Conservation (phyloP, 2,329 filamentous ascomycete genomes). For the Aquanectria penicillioides region DNA sequence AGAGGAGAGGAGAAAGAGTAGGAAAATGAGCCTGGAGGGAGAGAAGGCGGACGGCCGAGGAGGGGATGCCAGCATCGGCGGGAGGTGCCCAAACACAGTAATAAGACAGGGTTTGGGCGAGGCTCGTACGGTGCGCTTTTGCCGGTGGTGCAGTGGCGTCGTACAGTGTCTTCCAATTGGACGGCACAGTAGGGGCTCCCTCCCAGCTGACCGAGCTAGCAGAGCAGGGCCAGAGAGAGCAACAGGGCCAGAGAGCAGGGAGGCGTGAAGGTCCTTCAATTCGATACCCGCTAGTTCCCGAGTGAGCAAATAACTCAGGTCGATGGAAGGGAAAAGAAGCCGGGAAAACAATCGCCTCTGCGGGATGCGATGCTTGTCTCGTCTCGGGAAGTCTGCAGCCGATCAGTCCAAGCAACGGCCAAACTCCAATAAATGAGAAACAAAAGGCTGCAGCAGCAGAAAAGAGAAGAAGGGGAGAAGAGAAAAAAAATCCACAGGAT, state of each 20-base stretch:
- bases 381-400: neutral
- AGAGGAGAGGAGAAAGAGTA: neutral
- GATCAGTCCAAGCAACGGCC: neutral
- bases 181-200: neutral
- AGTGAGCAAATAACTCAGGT: neutral
- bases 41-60: no score
- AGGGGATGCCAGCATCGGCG: neutral
- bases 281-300: neutral
- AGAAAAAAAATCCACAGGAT: no score
- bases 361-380: neutral
- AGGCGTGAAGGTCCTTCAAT: no score
- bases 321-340: no score
- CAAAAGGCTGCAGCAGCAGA: no score
- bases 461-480: neutral
- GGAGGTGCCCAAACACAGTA: slow-evolving; percentile 11
- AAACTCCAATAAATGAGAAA: no score
- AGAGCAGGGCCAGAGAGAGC: neutral
- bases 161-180: neutral
- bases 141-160: neutral
- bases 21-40: neutral
- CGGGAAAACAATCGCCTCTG: no score
- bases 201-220: neutral
- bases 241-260: no score
- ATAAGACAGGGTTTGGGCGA: neutral
- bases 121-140: neutral